Percentiles rank a stretch among this genome's conserved stretches.
Evolutionary conservation across 208 protist species (phyloP).

Genomic region (Leptomonas pyrrhocoris): DNA sequence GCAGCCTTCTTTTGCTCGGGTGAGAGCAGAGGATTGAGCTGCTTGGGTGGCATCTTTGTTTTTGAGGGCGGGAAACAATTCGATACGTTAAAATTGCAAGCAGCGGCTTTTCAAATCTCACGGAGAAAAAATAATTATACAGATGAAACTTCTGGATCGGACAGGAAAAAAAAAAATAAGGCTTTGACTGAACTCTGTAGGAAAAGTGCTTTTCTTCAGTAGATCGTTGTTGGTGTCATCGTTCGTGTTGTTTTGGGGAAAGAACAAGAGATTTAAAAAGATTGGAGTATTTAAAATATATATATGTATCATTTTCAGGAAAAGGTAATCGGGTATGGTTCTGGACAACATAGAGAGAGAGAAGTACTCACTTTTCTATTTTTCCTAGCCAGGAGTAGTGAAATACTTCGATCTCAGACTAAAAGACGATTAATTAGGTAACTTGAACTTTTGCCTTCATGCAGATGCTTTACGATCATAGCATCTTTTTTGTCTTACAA

Average conservation of each 20-base stretch:
- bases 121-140: not conserved
- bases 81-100: not conserved
- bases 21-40: conserved; percentile 73
- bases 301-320: too few relatives aligned
- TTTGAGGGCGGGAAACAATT: not conserved
- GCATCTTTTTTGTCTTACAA: too few relatives aligned
- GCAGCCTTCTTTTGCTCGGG: conserved; percentile 64
- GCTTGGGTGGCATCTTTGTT: conserved; percentile 29
- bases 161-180: conserved; percentile 7
- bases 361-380: too few relatives aligned
- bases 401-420: too few relatives aligned
- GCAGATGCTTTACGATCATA: too few relatives aligned
- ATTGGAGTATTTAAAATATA: not conserved
- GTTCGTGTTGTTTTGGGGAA: not conserved
- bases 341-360: too few relatives aligned
- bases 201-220: not conserved
- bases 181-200: conserved; percentile 17
- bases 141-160: not conserved
- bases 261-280: not conserved
- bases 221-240: not conserved
- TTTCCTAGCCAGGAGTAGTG: too few relatives aligned
- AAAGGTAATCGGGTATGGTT: too few relatives aligned
- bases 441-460: too few relatives aligned
- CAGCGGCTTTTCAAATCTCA: not conserved
- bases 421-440: too few relatives aligned